Percentiles rank a stretch among this genome's conserved stretches.
Conservation (phyloP, 1,284 basidiomycete genomes). For the Ustilago cynodontis region DNA sequence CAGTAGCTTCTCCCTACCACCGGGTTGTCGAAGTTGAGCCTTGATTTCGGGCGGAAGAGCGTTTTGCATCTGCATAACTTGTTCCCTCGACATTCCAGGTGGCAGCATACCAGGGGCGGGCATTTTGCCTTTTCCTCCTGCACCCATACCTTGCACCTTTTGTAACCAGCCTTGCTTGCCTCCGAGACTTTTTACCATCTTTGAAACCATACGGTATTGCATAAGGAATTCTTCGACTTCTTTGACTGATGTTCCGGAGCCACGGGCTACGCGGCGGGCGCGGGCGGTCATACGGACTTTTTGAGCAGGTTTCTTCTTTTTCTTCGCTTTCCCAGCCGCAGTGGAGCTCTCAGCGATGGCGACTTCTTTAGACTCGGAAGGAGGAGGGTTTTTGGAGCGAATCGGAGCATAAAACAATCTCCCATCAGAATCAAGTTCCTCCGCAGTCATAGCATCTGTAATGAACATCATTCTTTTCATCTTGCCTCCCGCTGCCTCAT, state of each 20-base stretch:
- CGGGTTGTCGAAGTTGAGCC: constrained; percentile 67
- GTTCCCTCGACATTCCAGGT: constrained; percentile 65
- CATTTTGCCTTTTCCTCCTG: constrained; percentile 53
- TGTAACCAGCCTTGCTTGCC: constrained; percentile 82
- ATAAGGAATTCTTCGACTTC: constrained; percentile 96
- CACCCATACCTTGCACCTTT: constrained; percentile 56
- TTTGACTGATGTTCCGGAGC: constrained; percentile 93
- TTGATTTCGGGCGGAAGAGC: constrained; percentile 68
- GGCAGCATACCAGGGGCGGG: constrained; percentile 60
- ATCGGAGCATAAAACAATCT: constrained; percentile 60
- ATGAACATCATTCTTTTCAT: constrained; percentile 99
- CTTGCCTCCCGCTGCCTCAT: constrained; percentile 84
- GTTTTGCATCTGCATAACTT: constrained; percentile 68
- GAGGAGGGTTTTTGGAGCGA: constrained; percentile 37
- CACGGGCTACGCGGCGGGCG: constrained; percentile 84
- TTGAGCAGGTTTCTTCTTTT: constrained; percentile 51
- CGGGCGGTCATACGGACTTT: constrained; percentile 66
- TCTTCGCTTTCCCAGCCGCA: constrained; percentile 44
- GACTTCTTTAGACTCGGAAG: constrained; percentile 31
- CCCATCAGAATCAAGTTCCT: constrained; percentile 96
- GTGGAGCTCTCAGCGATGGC: constrained; percentile 40
- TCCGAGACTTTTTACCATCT: constrained; percentile 88
- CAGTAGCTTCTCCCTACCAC: constrained; percentile 64
- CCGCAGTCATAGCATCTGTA: constrained; percentile 94
- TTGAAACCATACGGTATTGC: constrained; percentile 63